Base-by-base conservation (phyloP, 2,329 filamentous ascomycete species). In the Bipolaris victoriae region DNA sequence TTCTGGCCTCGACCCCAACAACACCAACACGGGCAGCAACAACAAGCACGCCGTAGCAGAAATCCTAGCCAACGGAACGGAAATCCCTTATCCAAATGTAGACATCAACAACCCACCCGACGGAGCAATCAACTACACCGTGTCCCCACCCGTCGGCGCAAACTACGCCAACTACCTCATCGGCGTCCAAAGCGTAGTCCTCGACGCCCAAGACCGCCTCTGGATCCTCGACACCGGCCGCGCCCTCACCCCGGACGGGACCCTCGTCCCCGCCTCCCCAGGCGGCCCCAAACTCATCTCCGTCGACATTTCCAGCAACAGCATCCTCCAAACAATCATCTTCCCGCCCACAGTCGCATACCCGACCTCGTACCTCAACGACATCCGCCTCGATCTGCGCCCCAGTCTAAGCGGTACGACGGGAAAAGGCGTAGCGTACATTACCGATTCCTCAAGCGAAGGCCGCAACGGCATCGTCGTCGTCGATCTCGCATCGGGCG, bases 171-270 rank as follows among this genome's bases (percentile, higher is more conserved):
- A 81, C 61, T 78, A 83, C 65, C 71, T 84, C 10, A 81, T 84
- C 53, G 80, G 81, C 45, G 80, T 83, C 0, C 82, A 84, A 65
- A 81, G 77, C 37, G 80, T 84, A 1, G 81, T 84, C 10, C 76
- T 84, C 16, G 82, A 85, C 58, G 62, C 81, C 0, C 66, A 71
- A 2, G 81, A 84, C 65, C 77, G 80, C 6, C 76, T 84, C 18
- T 84, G 82, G 82, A 79, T 84, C 49, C 77, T 84, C 7, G 83
- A 85, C 60, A 84, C 82, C 3, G 82, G 82, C 7, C 76, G 82
- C 20, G 78, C 77, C 1, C 66, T 75, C n/a, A 75, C 75, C 4
- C 62, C 67, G 0, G 76, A 82, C 43, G 79, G 79, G 4, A 79
- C 76, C 0, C 77, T 83, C 10, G 74, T 83, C 9, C 65, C 69